Base-by-base conservation (phyloP, 805 yeast species). In the Saccharomycopsis babjevae region DNA sequence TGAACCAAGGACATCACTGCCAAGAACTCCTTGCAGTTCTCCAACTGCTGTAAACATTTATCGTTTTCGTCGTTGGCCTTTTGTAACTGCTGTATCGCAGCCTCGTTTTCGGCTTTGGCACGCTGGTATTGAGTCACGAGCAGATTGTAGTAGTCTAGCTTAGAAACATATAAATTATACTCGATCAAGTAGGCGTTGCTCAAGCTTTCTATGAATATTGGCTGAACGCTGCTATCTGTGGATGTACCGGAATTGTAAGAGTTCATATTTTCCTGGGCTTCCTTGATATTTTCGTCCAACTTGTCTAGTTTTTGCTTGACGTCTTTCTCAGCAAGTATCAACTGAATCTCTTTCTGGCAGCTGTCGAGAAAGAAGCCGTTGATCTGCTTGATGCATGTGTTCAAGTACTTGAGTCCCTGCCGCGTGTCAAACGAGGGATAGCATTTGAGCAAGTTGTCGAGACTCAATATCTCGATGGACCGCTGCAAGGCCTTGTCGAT, bases 311-410 rank as follows among this genome's bases (percentile, higher is more conserved):
- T 73, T 18, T 61, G 57, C 13, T 65, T 59, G 1, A 73, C 66
- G n/a, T 68, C 65, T 34, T 74, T 65, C 57, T 82, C 84, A 10
- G 69, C 68, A 66, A 77, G 76, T 8, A 82, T 78, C 52, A 76
- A 72, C 16, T 78, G 76, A 61, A 82, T 80, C 66, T 82, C 85
- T 56, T 74, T 72, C 52, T 74, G 61, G 22, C 75, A 70, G 46
- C 76, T 74, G n/a, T 68, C 66, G 46, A 71, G 72, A 78, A 83
- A 80, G 62, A 76, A 80, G 52, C 71, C 68, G 32, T 75, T 72
- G 20, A 82, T 75, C 63, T 81, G 84, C 13, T 71, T 70, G 50
- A 79, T 67, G 1, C 83, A 83, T 16, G 74, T 73, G 42, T 76
- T 76, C 22, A 82, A 71, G 0, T 74, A 69, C 38, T 72, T 71